phyloP scores from a whole-genome alignment of 78 protist species.

The Guillardia theta region DNA sequence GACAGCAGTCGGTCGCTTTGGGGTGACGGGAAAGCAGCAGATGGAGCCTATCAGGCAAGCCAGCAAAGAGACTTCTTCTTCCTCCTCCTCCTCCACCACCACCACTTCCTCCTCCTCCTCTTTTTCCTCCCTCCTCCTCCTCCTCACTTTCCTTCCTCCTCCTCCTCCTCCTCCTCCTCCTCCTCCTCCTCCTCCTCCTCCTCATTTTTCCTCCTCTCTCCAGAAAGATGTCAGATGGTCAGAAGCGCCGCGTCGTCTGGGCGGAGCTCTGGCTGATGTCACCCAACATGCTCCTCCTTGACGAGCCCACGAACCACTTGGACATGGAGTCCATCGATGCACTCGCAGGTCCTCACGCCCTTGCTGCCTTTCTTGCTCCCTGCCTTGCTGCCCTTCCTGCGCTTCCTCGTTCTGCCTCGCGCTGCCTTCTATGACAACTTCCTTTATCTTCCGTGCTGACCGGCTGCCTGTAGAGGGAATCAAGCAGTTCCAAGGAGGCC shows the following conservation, averaged over 20 bases:
- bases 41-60: neutral
- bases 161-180: constrained; percentile 9
- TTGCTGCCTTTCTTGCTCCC: neutral
- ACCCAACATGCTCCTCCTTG: constrained; percentile 25
- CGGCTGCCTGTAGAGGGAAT: constrained; percentile 78
- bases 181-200: neutral
- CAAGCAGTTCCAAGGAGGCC: constrained; percentile 70
- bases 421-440: no score
- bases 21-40: neutral
- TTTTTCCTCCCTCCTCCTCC: neutral
- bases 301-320: constrained; percentile 45
- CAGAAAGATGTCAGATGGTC: constrained; percentile 47
- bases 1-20: no score
- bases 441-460: no score
- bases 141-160: neutral
- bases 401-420: no score
- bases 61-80: no score
- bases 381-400: no score
- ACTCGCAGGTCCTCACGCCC: neutral
- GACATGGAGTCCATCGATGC: neutral
- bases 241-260: constrained; percentile 88
- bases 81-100: neutral
- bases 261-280: constrained; percentile 44
- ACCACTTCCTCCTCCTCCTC: neutral
- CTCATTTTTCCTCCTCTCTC: neutral